Percentiles rank a stretch among this genome's conserved stretches.
These are phyloP conservation scores for Tricladium varicosporioides DNA, from an alignment of 2,329 filamentous ascomycete genomes.

Conservation along the genomic window DNA sequence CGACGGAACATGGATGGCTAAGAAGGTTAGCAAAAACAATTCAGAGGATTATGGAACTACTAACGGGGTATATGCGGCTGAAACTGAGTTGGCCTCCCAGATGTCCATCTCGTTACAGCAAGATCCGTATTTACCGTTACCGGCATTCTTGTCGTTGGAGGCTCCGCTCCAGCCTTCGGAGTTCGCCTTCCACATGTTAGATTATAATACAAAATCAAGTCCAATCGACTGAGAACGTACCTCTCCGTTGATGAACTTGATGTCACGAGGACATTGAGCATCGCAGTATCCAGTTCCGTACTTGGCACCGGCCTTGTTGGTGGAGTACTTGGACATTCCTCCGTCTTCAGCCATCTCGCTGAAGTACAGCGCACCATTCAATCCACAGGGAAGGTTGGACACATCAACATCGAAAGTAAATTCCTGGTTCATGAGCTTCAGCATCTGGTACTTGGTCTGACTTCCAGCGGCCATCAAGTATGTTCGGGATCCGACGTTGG, in stretches of 20 bases:
- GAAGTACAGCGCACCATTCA: conserved; percentile 72
- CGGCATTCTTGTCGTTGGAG: conserved; percentile 50
- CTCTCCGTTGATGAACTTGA: conserved; percentile 53
- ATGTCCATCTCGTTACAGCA: conserved; percentile 70
- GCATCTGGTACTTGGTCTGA: conserved; percentile 60
- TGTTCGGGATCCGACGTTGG: conserved; percentile 54
- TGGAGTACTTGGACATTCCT: conserved; percentile 49
- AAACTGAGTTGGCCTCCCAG: conserved; percentile 62
- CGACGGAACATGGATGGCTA: conserved; percentile 49
- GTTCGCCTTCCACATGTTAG: conserved; percentile 45
- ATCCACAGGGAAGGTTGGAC: conserved; percentile 64
- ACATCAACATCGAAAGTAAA: conserved; percentile 74
- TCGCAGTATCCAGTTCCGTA: conserved; percentile 66
- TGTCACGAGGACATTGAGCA: conserved; percentile 52
- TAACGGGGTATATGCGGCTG: conserved; percentile 54
- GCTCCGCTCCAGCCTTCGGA: conserved; percentile 50
- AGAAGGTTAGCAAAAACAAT: too few relatives aligned
- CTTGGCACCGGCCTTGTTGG: conserved; percentile 56
- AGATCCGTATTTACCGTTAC: conserved; percentile 52
- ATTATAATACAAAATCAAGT: neutral
- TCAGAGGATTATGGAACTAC: neutral
- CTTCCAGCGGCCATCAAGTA: conserved; percentile 60
- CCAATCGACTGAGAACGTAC: conserved; percentile 34
- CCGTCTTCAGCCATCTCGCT: conserved; percentile 63
- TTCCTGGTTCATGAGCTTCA: conserved; percentile 65